These are phyloP conservation scores for Malbranchea zuffiana DNA, from an alignment of 2,329 filamentous ascomycete genomes.

Conservation along the genomic window DNA sequence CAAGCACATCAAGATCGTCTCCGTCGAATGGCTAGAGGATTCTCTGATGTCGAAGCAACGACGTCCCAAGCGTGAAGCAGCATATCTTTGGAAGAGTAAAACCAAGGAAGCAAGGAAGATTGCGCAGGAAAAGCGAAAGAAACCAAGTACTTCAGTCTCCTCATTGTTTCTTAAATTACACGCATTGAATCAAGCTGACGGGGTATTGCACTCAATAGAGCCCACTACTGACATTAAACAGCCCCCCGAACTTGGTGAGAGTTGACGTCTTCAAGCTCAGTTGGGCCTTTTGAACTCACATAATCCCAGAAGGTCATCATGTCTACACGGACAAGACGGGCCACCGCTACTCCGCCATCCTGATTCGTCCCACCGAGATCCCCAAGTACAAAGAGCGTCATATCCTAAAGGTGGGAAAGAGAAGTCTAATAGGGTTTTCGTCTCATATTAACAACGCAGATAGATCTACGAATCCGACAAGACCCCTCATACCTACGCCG, in stretches of 20 bases:
- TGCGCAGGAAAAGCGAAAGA: conserved; percentile 25
- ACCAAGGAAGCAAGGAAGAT: conserved; percentile 31
- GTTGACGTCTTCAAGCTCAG: neutral
- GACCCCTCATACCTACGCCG: conserved; percentile 50
- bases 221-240: neutral
- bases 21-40: conserved; percentile 39
- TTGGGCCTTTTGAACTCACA: neutral
- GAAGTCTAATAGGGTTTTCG: conserved; percentile 3
- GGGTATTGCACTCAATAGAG: neutral
- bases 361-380: conserved; percentile 44
- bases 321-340: conserved; percentile 52
- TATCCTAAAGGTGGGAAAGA: conserved; percentile 45
- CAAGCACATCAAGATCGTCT: conserved; percentile 34
- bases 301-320: conserved; percentile 46
- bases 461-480: conserved; percentile 59
- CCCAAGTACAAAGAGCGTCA: conserved; percentile 49
- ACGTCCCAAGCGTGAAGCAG: conserved; percentile 25
- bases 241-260: neutral
- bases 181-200: too few species aligned
- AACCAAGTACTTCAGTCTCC: conserved; percentile 11
- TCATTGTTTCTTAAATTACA: too few species aligned
- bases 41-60: conserved; percentile 26
- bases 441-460: conserved; percentile 12
- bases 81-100: conserved; percentile 22
- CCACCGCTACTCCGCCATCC: conserved; percentile 53